Conservation (phyloP, 2,329 filamentous ascomycete species). For the Neopestalotiopsis sp. region DNA sequence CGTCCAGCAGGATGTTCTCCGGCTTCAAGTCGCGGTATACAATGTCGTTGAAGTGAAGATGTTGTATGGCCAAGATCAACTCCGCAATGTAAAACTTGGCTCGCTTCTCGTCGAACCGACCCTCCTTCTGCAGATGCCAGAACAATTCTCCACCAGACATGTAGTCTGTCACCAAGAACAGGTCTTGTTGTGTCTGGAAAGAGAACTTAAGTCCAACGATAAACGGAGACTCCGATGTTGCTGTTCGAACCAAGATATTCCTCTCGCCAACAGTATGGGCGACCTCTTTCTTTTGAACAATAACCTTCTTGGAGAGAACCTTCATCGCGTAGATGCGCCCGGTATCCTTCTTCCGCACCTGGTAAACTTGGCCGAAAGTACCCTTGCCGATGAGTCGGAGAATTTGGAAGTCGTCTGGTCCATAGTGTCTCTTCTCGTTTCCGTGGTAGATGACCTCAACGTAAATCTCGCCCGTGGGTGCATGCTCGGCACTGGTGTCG, state of each 20-base stretch:
- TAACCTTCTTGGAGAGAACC: slow-evolving; percentile 98
- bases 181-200: slow-evolving; percentile 94
- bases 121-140: slow-evolving; percentile 98
- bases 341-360: slow-evolving; percentile 97
- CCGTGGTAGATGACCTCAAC: slow-evolving; percentile 86
- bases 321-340: slow-evolving; percentile 99
- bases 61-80: slow-evolving; percentile 91
- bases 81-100: slow-evolving; percentile 99
- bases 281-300: slow-evolving; percentile 99
- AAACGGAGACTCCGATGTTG: slow-evolving; percentile 94
- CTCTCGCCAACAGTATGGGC: slow-evolving; percentile 96
- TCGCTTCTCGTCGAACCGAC: slow-evolving; percentile 89
- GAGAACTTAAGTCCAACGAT: slow-evolving; percentile 99
- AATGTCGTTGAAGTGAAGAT: slow-evolving; percentile 95
- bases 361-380: slow-evolving; percentile 97
- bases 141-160: slow-evolving; percentile 99
- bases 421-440: slow-evolving; percentile 88
- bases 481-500: slow-evolving; percentile 73
- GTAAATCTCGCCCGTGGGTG: slow-evolving; percentile 85
- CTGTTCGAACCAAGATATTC: slow-evolving; percentile 95
- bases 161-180: slow-evolving; percentile 98
- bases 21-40: slow-evolving; percentile 98
- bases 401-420: slow-evolving; percentile 94
- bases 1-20: slow-evolving; percentile 95
- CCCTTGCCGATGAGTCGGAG: slow-evolving; percentile 96